A percentile compares a stretch with the other conserved stretches of the same genome.
These are phyloP conservation scores for Penicillium aurantiogriseum DNA, from an alignment of 2,329 filamentous ascomycete species.

Conservation along the genomic window DNA sequence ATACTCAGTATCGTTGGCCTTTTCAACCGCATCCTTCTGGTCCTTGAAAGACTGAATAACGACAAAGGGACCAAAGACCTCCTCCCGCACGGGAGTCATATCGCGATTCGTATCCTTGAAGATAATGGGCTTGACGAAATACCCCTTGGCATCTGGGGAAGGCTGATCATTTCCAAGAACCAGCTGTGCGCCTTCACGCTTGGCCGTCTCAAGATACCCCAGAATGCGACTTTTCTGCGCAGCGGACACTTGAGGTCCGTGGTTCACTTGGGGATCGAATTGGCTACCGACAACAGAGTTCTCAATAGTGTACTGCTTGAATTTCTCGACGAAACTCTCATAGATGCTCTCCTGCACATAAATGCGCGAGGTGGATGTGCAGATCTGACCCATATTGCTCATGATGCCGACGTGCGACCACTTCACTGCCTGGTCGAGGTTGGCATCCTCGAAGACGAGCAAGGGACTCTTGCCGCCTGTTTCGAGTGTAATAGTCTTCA, in stretches of 20 bases:
- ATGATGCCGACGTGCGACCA: constrained; percentile 51
- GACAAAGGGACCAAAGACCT: constrained; percentile 41
- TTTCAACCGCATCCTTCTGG: constrained; percentile 32
- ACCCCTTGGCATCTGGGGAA: constrained; percentile 16
- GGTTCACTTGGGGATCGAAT: constrained; percentile 1
- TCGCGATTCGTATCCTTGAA: constrained; percentile 30
- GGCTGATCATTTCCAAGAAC: constrained; percentile 24
- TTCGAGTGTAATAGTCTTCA: constrained; percentile 50
- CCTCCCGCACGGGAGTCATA: constrained; percentile 35
- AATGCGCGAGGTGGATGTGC: constrained; percentile 63
- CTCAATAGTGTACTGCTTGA: constrained; percentile 24
- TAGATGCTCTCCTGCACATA: constrained; percentile 55
- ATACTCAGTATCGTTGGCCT: constrained; percentile 39
- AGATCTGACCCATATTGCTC: constrained; percentile 65
- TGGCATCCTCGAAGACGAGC: constrained; percentile 47
- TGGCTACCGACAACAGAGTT: constrained; percentile 5
- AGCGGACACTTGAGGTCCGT: constrained; percentile 13
- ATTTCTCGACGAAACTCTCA: constrained; percentile 30
- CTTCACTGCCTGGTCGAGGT: constrained; percentile 45
- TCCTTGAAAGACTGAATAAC: constrained; percentile 34
- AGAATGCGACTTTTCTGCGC: constrained; percentile 11
- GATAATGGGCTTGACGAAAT: constrained; percentile 16
- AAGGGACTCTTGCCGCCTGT: constrained; percentile 50
- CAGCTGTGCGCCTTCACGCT: constrained; percentile 33
- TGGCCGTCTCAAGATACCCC: constrained; percentile 24